These are phyloP conservation scores for Fusarium luffae DNA, from an alignment of 2,329 filamentous ascomycete species.

Conservation along the genomic window DNA sequence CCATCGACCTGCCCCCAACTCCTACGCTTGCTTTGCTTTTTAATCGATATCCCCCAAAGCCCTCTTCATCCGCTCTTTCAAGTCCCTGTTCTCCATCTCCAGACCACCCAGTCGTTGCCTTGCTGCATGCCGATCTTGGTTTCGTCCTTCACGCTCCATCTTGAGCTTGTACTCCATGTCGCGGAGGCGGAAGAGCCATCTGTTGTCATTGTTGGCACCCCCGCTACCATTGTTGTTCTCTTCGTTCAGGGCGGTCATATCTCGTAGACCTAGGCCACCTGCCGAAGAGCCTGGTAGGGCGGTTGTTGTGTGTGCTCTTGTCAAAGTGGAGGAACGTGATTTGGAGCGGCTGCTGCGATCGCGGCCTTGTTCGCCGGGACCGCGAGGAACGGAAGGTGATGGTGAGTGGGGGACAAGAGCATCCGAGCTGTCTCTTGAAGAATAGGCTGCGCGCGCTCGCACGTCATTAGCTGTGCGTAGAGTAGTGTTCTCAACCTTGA, in stretches of 20 bases:
- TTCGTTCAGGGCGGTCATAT: slow-evolving; percentile 45
- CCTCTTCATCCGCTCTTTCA: slow-evolving; percentile 70
- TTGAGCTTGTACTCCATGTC: slow-evolving; percentile 91
- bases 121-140: slow-evolving; percentile 86
- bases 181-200: slow-evolving; percentile 85
- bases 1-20: slow-evolving; percentile 15
- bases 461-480: slow-evolving; percentile 73
- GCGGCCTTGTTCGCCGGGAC: slow-evolving; percentile 59
- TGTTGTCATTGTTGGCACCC: slow-evolving; percentile 66
- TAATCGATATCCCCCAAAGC: slow-evolving; percentile 44
- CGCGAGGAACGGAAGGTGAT: slow-evolving; percentile 65
- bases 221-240: slow-evolving; percentile 12
- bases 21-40: slow-evolving; percentile 15
- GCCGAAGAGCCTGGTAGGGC: slow-evolving; percentile 43
- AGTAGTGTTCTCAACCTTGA: slow-evolving; percentile 75
- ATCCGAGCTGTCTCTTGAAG: slow-evolving; percentile 53
- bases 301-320: slow-evolving; percentile 47
- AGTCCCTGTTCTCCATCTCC: slow-evolving; percentile 77
- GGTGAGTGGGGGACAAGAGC: slow-evolving; percentile 57
- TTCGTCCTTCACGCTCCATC: slow-evolving; percentile 85
- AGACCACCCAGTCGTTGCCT: slow-evolving; percentile 81
- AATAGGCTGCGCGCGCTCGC: slow-evolving; percentile 61
- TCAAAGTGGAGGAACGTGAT: slow-evolving; percentile 49
- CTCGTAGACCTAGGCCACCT: slow-evolving; percentile 43
- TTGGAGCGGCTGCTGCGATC: slow-evolving; percentile 51